These are phyloP conservation scores for Phaeosphaeriaceae sp. DNA, from an alignment of 2,329 filamentous ascomycete genomes.

Conservation along the genomic window DNA sequence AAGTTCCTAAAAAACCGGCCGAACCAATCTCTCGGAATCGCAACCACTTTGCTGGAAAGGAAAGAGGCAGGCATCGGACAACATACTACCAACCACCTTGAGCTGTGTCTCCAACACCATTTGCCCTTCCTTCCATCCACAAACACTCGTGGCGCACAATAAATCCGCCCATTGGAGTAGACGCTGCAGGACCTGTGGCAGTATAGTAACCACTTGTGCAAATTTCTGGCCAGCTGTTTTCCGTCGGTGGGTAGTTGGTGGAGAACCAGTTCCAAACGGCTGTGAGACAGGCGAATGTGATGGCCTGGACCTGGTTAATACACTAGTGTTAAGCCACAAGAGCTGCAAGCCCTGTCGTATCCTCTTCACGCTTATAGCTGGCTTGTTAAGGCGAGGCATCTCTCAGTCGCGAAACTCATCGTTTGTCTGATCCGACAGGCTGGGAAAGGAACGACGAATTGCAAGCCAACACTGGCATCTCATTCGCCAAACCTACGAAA, in stretches of 20 bases:
- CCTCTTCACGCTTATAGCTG: background rate
- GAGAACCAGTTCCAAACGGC: background rate
- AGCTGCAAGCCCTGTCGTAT: background rate
- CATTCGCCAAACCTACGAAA: background rate
- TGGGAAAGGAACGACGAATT: conserved; percentile 4
- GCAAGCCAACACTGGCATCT: background rate
- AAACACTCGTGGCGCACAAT: no score
- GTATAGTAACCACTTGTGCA: background rate
- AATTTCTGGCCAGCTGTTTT: no score
- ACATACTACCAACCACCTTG: no score
- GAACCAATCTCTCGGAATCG: conserved; percentile 27
- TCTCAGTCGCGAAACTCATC: conserved; percentile 6
- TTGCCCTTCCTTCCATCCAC: no score
- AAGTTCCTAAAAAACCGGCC: conserved; percentile 22
- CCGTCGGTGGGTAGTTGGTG: no score
- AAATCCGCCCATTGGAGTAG: no score
- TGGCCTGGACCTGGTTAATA: conserved; percentile 5
- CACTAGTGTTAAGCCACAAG: background rate
- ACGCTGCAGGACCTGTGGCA: no score
- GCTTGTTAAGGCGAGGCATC: conserved; percentile 7
- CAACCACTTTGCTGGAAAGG: conserved; percentile 22
- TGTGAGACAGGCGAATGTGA: conserved; percentile 2
- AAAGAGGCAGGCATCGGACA: conserved; percentile 3
- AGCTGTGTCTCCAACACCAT: no score
- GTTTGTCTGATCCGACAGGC: conserved; percentile 3